phyloP scores from a whole-genome alignment of 495 filamentous ascomycete genomes.

The Corynascus novoguineensis region DNA sequence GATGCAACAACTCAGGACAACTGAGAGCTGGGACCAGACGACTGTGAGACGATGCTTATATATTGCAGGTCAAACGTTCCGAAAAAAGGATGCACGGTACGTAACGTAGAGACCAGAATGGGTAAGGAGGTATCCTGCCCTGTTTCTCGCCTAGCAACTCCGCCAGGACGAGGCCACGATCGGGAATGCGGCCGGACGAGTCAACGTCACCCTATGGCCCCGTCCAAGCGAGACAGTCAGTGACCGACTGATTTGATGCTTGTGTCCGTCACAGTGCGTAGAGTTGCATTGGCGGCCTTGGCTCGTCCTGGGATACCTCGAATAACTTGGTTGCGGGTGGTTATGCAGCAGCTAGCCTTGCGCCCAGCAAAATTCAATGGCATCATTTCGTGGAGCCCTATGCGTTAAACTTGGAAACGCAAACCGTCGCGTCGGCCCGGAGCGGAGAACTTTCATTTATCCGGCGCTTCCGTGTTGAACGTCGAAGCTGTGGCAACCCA shows the following conservation, averaged over 20 bases:
- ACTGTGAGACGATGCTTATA: not conserved
- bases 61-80: no score
- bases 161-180: not conserved
- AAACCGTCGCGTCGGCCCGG: not conserved
- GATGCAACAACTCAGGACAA: no score
- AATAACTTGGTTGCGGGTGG: not conserved
- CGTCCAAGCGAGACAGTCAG: not conserved
- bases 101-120: not conserved
- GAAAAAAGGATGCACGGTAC: no score
- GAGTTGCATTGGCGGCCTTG: not conserved
- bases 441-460: not conserved
- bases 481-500: not conserved
- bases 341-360: not conserved
- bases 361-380: conserved; percentile 5
- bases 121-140: not conserved
- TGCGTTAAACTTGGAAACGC: not conserved
- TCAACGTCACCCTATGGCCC: not conserved
- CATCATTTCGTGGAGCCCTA: conserved; percentile 17
- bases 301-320: not conserved
- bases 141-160: not conserved
- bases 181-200: not conserved
- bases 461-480: conserved; percentile 8
- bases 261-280: not conserved
- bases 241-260: not conserved
- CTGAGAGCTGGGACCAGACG: not conserved